Conservation (phyloP, 306 rosid species). For the Cucurbita maxima region DNA sequence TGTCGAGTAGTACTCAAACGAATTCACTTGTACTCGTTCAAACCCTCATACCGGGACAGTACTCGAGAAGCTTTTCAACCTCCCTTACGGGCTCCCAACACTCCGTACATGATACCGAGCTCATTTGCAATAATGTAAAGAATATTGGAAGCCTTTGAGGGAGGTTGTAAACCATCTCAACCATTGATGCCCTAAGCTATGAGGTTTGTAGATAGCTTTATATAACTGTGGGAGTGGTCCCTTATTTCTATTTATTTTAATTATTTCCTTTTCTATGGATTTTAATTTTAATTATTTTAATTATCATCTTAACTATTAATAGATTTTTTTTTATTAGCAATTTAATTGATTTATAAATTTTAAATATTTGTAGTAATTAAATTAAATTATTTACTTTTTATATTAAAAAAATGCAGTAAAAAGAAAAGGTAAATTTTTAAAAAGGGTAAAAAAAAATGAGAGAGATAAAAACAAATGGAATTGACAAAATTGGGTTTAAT, state of each 20-base stretch:
- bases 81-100: constrained; percentile 9
- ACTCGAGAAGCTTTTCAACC: not conserved
- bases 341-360: too few relatives aligned
- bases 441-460: not conserved
- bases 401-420: too few relatives aligned
- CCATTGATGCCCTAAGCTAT: not conserved
- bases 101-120: not conserved
- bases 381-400: too few relatives aligned
- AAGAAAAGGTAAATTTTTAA: too few relatives aligned
- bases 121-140: not conserved
- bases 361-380: too few relatives aligned
- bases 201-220: not conserved
- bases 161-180: constrained; percentile 4
- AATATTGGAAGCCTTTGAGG: constrained; percentile 27
- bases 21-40: too few relatives aligned
- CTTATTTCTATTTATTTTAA: not conserved
- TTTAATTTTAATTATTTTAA: not conserved
- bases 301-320: too few relatives aligned
- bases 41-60: too few relatives aligned
- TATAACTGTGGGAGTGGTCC: not conserved
- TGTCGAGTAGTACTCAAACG: too few relatives aligned
- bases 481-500: not conserved
- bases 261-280: not conserved
- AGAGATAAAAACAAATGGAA: not conserved
- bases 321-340: too few relatives aligned